Evolutionary conservation across 192 early-diverging fungal species (phyloP), one percentile per base, ranked within the genome.

Genomic region (Endogone sp.): DNA sequence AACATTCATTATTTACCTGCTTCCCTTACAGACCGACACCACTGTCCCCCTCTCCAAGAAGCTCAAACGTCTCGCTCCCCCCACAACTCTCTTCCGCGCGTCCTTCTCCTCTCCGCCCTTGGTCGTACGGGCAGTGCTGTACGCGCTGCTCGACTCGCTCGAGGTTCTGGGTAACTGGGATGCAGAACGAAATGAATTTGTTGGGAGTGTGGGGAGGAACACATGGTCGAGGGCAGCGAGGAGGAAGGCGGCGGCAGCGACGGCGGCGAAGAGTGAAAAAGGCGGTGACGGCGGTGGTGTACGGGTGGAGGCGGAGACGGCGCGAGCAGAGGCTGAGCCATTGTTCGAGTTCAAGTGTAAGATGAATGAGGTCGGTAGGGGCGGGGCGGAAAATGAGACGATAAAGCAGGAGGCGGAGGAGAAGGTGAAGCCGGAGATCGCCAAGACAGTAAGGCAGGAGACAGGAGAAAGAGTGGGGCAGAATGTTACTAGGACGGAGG

Each of bases 201-300:
- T 22, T 27, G 20, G 29, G 20, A 54, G n/a, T 4, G 65, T 62
- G 22, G 37, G 10, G 26, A 62, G 57, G 21, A 77, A 77, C 60
- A 77, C 76, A 10, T 77, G 76, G 76, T 77, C 76, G 3, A 59
- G 76, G 21, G 60, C 71, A 16, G 71, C 76, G 2, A 68, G 76
- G n/a, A 62, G 76, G 59, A 72, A 68, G 3, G 27, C 64, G 22
- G 63, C 67, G 28, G 28, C 16, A 61, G 60, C 60, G 20, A 56
- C 16, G n/a, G 56, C 16, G n/a, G 56, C 56, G 37, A 16, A 49
- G 10, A 9, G 4, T 70, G 13, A 62, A 56, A 27, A 66, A 63
- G 37, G 37, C 16, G 37, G 37, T 0, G 37, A 49, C 16, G 16
- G 37, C 9, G n/a, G n/a, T n/a, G n/a, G n/a, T n/a, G n/a, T n/a